These are phyloP conservation scores for Microbotryomycetes sp. DNA, from an alignment of 1,284 basidiomycete species.

Conservation along the genomic window DNA sequence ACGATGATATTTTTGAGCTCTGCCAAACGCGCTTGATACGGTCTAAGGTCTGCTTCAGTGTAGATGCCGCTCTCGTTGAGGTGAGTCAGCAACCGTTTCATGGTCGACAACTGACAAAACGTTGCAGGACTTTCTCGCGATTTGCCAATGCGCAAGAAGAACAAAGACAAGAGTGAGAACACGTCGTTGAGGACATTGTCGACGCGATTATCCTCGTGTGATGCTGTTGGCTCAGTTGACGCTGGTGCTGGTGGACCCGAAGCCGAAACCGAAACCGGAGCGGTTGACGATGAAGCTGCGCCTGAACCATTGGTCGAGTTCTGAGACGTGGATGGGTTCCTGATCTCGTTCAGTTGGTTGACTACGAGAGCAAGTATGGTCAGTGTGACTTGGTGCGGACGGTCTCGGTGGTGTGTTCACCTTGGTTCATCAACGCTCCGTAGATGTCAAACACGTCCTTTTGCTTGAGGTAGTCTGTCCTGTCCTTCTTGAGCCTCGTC, in stretches of 20 bases:
- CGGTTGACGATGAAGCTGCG: slow-evolving; percentile 27
- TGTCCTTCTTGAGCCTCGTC: slow-evolving; percentile 53
- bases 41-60: slow-evolving; percentile 77
- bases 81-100: slow-evolving; percentile 43
- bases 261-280: slow-evolving; percentile 4
- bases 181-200: slow-evolving; percentile 90
- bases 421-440: slow-evolving; percentile 89
- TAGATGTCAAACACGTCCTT: slow-evolving; percentile 92
- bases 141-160: slow-evolving; percentile 59
- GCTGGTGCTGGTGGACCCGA: slow-evolving; percentile 20
- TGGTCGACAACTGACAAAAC: slow-evolving; percentile 87
- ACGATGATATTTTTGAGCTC: slow-evolving; percentile 77
- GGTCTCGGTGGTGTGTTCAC: slow-evolving; percentile 45
- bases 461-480: slow-evolving; percentile 45
- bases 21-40: slow-evolving; percentile 70
- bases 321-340: slow-evolving; percentile 50
- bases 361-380: slow-evolving; percentile 50
- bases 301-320: neutral
- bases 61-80: slow-evolving; percentile 81
- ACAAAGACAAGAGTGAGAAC: slow-evolving; percentile 53
- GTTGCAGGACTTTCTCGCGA: slow-evolving; percentile 85
- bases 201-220: slow-evolving; percentile 57
- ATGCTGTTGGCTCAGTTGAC: neutral
- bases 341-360: slow-evolving; percentile 82
- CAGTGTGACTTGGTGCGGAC: neutral